These are phyloP conservation scores for Paracoccidioides brasiliensis DNA, from an alignment of 2,329 filamentous ascomycete species.

Conservation along the genomic window DNA sequence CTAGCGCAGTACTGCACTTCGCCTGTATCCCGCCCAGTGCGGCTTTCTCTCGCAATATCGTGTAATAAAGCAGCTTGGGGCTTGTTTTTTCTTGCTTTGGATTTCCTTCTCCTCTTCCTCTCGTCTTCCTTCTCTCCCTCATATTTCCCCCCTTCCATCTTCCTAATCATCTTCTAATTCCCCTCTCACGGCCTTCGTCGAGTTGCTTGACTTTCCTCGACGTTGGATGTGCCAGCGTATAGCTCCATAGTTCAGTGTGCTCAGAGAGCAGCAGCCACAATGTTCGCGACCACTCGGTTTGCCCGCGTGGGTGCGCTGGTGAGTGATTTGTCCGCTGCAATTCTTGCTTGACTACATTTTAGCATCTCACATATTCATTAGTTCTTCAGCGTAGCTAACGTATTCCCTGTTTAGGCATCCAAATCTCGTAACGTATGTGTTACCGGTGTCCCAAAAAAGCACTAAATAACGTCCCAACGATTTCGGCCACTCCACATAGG, in stretches of 20 bases:
- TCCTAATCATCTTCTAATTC: slow-evolving; percentile 21
- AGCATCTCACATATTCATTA: no score
- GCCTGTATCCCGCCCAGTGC: no score
- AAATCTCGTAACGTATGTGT: slow-evolving; percentile 35
- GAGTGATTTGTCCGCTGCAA: slow-evolving; percentile 15
- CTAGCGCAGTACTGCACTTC: neutral
- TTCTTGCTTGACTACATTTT: no score
- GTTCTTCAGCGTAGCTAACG: slow-evolving; percentile 13
- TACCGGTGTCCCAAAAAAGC: neutral
- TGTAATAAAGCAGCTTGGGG: neutral
- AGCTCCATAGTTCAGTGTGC: slow-evolving; percentile 17
- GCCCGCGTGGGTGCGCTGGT: slow-evolving; percentile 37
- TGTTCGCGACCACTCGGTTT: slow-evolving; percentile 34
- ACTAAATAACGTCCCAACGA: neutral
- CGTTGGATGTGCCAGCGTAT: slow-evolving; percentile 23
- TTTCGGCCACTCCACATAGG: slow-evolving; percentile 3
- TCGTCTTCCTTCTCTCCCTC: slow-evolving; percentile 21
- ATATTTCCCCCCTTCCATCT: slow-evolving; percentile 18
- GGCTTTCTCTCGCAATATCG: no score
- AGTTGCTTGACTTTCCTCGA: slow-evolving; percentile 19
- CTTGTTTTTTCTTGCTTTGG: slow-evolving; percentile 7
- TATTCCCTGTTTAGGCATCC: slow-evolving; percentile 23
- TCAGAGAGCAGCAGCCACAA: slow-evolving; percentile 28
- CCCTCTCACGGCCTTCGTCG: slow-evolving; percentile 23
- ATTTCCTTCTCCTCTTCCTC: slow-evolving; percentile 15